A percentile compares a stretch with the other conserved stretches of the same genome.
phyloP scores from a whole-genome alignment of 768 basidiomycete species.

The Gelatoporia subvermispora region DNA sequence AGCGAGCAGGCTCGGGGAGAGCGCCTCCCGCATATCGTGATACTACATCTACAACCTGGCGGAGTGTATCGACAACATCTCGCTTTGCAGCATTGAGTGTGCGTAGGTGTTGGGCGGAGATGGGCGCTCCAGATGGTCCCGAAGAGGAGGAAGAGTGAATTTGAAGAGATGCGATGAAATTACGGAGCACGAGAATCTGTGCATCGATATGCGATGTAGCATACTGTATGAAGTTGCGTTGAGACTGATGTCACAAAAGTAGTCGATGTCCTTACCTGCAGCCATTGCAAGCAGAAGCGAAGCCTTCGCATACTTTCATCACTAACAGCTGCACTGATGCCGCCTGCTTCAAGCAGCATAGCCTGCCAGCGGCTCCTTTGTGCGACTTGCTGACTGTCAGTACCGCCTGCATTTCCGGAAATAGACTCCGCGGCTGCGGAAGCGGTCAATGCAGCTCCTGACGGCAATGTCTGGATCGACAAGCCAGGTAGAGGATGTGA shows the following conservation, averaged over 20 bases:
- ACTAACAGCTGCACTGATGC: constrained; percentile 81
- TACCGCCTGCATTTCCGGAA: neutral
- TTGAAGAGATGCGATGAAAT: constrained; percentile 74
- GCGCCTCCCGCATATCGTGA: constrained; percentile 82
- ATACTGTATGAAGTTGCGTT: constrained; percentile 44
- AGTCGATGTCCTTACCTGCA: constrained; percentile 52
- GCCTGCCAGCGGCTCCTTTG: constrained; percentile 84
- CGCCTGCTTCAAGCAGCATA: constrained; percentile 80
- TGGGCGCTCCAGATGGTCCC: constrained; percentile 18
- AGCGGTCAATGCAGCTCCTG: neutral
- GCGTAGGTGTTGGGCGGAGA: constrained; percentile 43
- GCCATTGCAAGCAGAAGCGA: constrained; percentile 84
- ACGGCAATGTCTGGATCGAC: neutral
- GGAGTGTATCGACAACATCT: constrained; percentile 85
- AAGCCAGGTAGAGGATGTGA: no score
- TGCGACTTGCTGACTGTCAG: constrained; percentile 46
- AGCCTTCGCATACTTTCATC: constrained; percentile 87
- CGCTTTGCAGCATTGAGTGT: constrained; percentile 71
- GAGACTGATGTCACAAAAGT: neutral
- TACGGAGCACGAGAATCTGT: constrained; percentile 78
- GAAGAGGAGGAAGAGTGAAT: constrained; percentile 34
- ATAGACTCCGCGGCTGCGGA: neutral
- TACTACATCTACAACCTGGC: constrained; percentile 85
- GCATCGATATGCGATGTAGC: constrained; percentile 85
- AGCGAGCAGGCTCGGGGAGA: constrained; percentile 78